Evolutionary conservation across 2,329 filamentous ascomycete species (phyloP).

Genomic region (Gyromitra esculenta): DNA sequence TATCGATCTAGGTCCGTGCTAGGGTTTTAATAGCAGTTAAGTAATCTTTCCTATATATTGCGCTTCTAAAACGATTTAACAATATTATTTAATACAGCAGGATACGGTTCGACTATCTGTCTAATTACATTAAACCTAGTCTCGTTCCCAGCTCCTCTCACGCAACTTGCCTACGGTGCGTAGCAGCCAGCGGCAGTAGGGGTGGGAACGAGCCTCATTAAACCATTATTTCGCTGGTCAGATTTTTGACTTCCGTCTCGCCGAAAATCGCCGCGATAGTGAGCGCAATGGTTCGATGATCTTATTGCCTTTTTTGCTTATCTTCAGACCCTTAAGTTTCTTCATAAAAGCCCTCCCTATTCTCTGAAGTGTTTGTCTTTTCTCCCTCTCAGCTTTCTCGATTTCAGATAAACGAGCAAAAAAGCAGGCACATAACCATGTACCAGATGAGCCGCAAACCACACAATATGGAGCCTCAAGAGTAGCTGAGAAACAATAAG

Average conservation of each 20-base stretch:
- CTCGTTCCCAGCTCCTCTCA: no score
- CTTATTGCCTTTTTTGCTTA: neutral
- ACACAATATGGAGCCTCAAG: neutral
- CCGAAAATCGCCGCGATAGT: neutral
- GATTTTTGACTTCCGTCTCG: neutral
- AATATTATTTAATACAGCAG: no score
- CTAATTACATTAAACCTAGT: no score
- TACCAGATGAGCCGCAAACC: neutral
- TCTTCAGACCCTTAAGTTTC: neutral
- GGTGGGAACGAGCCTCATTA: no score
- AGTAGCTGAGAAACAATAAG: neutral
- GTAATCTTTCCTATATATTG: no score
- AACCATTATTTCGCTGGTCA: neutral
- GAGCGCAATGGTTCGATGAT: neutral
- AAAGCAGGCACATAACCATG: constrained; percentile 1
- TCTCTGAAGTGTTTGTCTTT: neutral
- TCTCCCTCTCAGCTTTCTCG: neutral
- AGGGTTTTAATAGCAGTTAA: no score
- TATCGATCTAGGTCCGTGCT: no score
- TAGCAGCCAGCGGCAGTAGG: no score
- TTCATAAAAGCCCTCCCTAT: constrained; percentile 3
- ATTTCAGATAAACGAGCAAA: constrained; percentile 6
- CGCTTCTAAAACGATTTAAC: no score
- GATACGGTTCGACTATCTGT: no score
- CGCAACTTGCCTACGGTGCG: no score